Percentiles rank a stretch among this genome's conserved stretches.
Conservation (phyloP, 352 stramenopile genomes). For the Phytopythium oedochilum region DNA sequence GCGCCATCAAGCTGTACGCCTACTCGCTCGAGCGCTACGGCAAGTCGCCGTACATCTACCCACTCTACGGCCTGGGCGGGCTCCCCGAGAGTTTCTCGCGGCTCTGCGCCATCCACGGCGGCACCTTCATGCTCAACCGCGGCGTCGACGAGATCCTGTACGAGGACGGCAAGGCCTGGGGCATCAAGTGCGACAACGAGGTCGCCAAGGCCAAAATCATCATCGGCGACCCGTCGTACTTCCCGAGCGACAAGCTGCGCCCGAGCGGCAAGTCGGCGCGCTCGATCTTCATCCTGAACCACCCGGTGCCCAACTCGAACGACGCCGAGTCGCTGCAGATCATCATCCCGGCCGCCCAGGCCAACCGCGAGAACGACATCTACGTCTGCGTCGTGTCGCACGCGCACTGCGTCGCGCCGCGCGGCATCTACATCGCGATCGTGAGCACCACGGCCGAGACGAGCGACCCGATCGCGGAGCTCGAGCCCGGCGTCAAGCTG, state of each 20-base stretch:
- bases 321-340: constrained; percentile 97
- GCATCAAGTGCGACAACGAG: constrained; percentile 89
- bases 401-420: constrained; percentile 92
- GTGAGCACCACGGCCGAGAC: constrained; percentile 98
- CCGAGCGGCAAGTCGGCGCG: constrained; percentile 94
- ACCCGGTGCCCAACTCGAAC: constrained; percentile 97
- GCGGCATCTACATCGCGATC: constrained; percentile 98
- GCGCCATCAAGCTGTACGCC: constrained; percentile 97
- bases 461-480: constrained; percentile 92
- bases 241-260: constrained; percentile 90
- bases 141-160: constrained; percentile 93
- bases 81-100: constrained; percentile 99
- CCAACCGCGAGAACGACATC: constrained; percentile 96
- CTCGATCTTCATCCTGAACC: constrained; percentile 99
- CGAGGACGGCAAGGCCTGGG: constrained; percentile 92
- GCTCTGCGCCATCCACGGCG: constrained; percentile 98
- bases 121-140: constrained; percentile 99
- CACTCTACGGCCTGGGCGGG: constrained; percentile 97
- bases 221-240: constrained; percentile 99
- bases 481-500: constrained; percentile 93
- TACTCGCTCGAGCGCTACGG: constrained; percentile 96
- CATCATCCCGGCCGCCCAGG: constrained; percentile 97
- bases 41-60: constrained; percentile 99
- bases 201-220: constrained; percentile 97
- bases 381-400: constrained; percentile 97